phyloP scores from a whole-genome alignment of 129 eudicot species.

The Tagetes patula region DNA sequence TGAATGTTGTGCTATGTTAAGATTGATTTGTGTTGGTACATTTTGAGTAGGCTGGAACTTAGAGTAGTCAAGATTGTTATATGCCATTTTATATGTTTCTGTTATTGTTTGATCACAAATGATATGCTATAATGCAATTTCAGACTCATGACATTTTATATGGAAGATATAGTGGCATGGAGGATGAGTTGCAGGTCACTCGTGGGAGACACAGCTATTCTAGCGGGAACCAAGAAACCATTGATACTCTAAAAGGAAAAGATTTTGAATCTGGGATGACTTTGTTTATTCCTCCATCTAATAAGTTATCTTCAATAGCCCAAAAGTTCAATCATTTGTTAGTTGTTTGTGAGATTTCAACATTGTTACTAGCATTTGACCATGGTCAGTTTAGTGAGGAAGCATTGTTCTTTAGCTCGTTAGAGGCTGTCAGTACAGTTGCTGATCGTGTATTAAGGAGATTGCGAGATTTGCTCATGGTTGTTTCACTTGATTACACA shows the following conservation, averaged over 20 bases:
- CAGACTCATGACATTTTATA: conserved; percentile 67
- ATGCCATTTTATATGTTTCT: neutral
- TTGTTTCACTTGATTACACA: conserved; percentile 82
- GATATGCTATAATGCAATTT: conserved; percentile 28
- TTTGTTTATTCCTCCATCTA: conserved; percentile 29
- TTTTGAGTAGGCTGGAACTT: neutral
- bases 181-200: conserved; percentile 41
- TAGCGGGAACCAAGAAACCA: conserved; percentile 28
- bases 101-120: conserved; percentile 11
- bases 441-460: conserved; percentile 70
- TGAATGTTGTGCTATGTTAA: conserved; percentile 7
- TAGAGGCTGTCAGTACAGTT: conserved; percentile 54
- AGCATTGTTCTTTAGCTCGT: conserved; percentile 69
- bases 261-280: conserved; percentile 34
- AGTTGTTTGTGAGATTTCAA: conserved; percentile 61
- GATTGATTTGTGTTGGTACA: conserved; percentile 9
- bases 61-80: neutral
- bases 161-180: conserved; percentile 40
- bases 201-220: conserved; percentile 19
- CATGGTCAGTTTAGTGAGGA: conserved; percentile 44
- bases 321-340: conserved; percentile 41
- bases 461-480: conserved; percentile 79
- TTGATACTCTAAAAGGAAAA: conserved; percentile 28
- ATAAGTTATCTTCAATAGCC: conserved; percentile 36
- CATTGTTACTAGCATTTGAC: conserved; percentile 43